phyloP scores from a whole-genome alignment of 805 yeast genomes.

The Nakazawaea wickerhamii region DNA sequence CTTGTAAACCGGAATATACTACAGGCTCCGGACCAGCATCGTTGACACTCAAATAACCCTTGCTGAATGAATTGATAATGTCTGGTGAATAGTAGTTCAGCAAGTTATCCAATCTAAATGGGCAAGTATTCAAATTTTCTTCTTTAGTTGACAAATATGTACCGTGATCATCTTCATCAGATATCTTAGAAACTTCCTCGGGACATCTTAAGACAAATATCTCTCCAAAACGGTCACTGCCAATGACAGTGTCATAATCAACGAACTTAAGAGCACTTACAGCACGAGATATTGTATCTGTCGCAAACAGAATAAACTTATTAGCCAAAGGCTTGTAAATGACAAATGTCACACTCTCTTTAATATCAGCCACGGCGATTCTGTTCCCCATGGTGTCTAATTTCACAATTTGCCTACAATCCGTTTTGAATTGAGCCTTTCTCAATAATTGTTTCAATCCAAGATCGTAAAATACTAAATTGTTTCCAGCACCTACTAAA shows the following conservation, averaged over 20 bases:
- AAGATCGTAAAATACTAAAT: constrained; percentile 57
- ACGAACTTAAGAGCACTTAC: constrained; percentile 54
- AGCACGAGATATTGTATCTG: constrained; percentile 65
- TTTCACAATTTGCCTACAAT: constrained; percentile 46
- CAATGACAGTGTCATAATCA: constrained; percentile 72
- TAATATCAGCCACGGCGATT: constrained; percentile 66
- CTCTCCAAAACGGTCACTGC: constrained; percentile 88
- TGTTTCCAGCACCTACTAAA: constrained; percentile 50
- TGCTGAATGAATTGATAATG: constrained; percentile 55
- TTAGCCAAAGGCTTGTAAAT: constrained; percentile 43
- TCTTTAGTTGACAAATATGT: constrained; percentile 28
- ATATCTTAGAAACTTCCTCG: constrained; percentile 36
- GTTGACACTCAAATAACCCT: constrained; percentile 28
- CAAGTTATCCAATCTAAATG: constrained; percentile 46
- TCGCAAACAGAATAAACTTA: constrained; percentile 58
- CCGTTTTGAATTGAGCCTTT: constrained; percentile 45
- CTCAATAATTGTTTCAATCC: constrained; percentile 78
- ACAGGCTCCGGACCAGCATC: constrained; percentile 63
- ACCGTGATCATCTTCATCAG: constrained; percentile 47
- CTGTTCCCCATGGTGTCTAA: constrained; percentile 51
- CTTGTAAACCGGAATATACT: constrained; percentile 73
- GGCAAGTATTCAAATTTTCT: constrained; percentile 40
- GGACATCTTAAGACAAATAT: constrained; percentile 62
- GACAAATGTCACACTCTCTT: constrained; percentile 56
- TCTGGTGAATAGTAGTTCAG: constrained; percentile 65